A percentile compares a stretch with the other conserved stretches of the same genome.
phyloP scores from a whole-genome alignment of 768 basidiomycete species.

The Suillus variegatus region DNA sequence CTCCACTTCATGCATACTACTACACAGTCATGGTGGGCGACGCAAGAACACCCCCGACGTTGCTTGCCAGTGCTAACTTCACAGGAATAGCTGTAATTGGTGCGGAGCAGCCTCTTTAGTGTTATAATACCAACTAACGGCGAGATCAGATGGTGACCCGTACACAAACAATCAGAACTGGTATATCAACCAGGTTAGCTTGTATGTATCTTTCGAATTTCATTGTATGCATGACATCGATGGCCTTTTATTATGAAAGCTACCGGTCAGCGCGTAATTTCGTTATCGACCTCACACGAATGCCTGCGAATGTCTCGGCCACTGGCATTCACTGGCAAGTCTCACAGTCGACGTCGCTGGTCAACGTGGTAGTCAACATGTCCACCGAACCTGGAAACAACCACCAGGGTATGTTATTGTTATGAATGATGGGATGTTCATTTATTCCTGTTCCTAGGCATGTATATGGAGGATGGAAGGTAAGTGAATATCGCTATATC shows the following conservation, averaged over 20 bases:
- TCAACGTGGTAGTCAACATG: conserved; percentile 71
- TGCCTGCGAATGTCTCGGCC: conserved; percentile 49
- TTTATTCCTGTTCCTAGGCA: conserved; percentile 25
- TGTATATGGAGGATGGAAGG: conserved; percentile 49
- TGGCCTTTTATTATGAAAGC: conserved; percentile 31
- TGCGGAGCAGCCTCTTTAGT: conserved; percentile 6
- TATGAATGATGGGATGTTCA: not conserved
- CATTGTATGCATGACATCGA: not conserved
- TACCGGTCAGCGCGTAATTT: conserved; percentile 72
- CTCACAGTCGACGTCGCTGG: conserved; percentile 69
- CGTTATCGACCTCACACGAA: conserved; percentile 54
- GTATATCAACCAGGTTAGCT: conserved; percentile 60
- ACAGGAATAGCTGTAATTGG: conserved; percentile 35
- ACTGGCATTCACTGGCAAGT: conserved; percentile 82
- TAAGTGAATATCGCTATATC: conserved; percentile 5
- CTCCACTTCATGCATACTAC: conserved; percentile 29
- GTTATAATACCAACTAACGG: not conserved
- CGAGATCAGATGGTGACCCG: conserved; percentile 63
- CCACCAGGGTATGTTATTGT: conserved; percentile 55
- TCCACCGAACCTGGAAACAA: conserved; percentile 56
- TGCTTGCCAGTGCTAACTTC: conserved; percentile 33
- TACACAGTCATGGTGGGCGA: conserved; percentile 38
- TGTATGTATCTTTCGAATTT: conserved; percentile 39
- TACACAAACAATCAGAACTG: conserved; percentile 65
- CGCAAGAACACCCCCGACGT: conserved; percentile 32